Evolutionary conservation across 2,329 filamentous ascomycete genomes (phyloP).

Genomic region (Ramularia endophylla): DNA sequence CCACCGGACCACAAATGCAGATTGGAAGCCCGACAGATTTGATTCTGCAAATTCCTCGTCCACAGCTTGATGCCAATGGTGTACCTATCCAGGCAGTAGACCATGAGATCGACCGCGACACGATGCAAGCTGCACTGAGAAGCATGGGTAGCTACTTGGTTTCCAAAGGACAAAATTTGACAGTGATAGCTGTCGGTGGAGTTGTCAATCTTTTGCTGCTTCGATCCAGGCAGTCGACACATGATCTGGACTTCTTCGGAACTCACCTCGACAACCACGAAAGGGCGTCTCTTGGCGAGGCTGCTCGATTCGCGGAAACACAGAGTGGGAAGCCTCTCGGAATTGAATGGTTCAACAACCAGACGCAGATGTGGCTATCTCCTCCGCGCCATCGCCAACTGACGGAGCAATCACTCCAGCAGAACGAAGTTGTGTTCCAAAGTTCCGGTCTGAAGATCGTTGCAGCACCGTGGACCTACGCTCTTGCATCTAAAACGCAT

Average conservation of each 20-base stretch:
- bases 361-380: conserved; percentile 2
- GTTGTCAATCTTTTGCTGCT: conserved; percentile 4
- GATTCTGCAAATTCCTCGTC: neutral
- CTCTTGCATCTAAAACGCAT: conserved; percentile 4
- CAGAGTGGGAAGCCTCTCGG: conserved; percentile 3
- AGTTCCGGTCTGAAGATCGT: conserved; percentile 3
- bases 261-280: conserved; percentile 3
- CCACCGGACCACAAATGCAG: neutral
- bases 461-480: conserved; percentile 6
- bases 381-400: conserved; percentile 2
- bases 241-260: conserved; percentile 6
- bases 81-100: neutral
- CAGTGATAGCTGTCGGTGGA: conserved; percentile 4
- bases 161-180: neutral
- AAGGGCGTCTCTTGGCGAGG: conserved; percentile 1
- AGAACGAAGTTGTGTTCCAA: conserved; percentile 5
- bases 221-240: neutral
- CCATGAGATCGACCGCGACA: conserved; percentile 2
- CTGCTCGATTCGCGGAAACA: conserved; percentile 1
- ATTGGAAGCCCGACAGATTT: neutral
- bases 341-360: conserved; percentile 7
- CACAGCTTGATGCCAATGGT: neutral
- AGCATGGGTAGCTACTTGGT: conserved; percentile 2
- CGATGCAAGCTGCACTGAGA: conserved; percentile 1
- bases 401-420: conserved; percentile 3